Percentiles rank a stretch among this genome's conserved stretches.
phyloP scores from a whole-genome alignment of 2,329 filamentous ascomycete genomes.

The Cucurbitaria berberidis region DNA sequence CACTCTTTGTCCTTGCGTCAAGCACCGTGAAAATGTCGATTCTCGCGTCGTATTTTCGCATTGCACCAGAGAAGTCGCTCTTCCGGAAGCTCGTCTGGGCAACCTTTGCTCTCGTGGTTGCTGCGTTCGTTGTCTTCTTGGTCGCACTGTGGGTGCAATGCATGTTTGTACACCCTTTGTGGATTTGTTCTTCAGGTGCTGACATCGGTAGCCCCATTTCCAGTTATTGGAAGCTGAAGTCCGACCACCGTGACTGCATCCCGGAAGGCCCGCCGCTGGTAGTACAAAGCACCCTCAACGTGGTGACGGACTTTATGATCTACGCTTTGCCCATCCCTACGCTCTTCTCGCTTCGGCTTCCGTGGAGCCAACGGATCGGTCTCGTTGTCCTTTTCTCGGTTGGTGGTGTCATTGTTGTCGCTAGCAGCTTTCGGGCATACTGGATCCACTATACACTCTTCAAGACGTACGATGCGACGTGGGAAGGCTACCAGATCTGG shows the following conservation, averaged over 20 bases:
- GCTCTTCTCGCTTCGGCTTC: conserved; percentile 54
- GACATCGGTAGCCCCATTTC: conserved; percentile 50
- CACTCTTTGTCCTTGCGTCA: conserved; percentile 48
- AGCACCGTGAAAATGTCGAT: conserved; percentile 49
- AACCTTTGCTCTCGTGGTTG: conserved; percentile 43
- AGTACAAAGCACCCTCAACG: conserved; percentile 52
- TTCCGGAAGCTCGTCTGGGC: conserved; percentile 48
- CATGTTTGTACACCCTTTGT: conserved; percentile 33
- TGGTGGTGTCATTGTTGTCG: conserved; percentile 55
- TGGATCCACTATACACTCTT: conserved; percentile 55
- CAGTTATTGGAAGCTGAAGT: conserved; percentile 53
- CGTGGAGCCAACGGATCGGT: conserved; percentile 52
- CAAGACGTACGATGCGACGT: conserved; percentile 55
- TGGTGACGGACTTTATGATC: conserved; percentile 54
- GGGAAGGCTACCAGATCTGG: conserved; percentile 53
- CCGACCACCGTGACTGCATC: conserved; percentile 49
- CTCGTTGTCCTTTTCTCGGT: conserved; percentile 53
- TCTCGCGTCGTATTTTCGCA: conserved; percentile 48
- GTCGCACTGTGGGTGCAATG: conserved; percentile 49
- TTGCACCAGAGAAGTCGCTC: conserved; percentile 47
- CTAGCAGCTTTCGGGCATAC: conserved; percentile 55
- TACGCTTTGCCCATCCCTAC: conserved; percentile 56
- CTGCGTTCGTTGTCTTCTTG: conserved; percentile 45
- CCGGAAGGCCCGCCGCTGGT: conserved; percentile 55
- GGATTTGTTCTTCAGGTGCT: conserved; percentile 11